Base-by-base conservation (phyloP, 2,329 filamentous ascomycete genomes). In the Emmonsiellopsis sp. region DNA sequence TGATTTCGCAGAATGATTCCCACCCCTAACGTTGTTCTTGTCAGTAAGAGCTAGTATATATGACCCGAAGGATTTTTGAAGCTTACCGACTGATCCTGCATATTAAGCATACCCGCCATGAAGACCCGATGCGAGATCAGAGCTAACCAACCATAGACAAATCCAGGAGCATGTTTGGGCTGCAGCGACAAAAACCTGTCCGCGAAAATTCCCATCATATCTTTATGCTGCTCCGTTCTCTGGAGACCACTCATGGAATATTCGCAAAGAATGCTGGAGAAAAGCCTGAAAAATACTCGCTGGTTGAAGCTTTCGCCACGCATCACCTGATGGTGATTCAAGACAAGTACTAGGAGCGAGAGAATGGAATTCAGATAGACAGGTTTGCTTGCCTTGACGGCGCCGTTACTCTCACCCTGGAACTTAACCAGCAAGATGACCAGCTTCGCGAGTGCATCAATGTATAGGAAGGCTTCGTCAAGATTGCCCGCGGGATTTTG, bases 241-340 rank as follows among this genome's bases (percentile, higher is more conserved):
- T 84, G 78, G 56, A 83, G 77, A 10, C 78, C 79, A 47, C 81
- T 74, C 46, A 74, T 65, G 31, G 81, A 77, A 53, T 92, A 79
- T 61, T 93, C 86, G 67, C 87, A 88, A 4, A 98, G 78, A 47
- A 96, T 78, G 63, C 86, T 80, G 0, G 89, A 92, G 65, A 96
- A 86, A 42, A 98, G 78, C 45, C 92, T 84, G 79, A 91, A 93
- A 76, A 96, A 97, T 32, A 94, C 84, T 57, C 89, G 85, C 65
- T 92, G 87, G 63, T 89, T 92, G 74, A 95, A 91, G 40, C 79
- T 80, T 52, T 95, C 90, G 3, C 84, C 86, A 45, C 86, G 83
- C 69, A 85, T 88, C 53, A 87, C 79, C 63, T 94, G 86, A 66
- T 97, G 89, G 61, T 93, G 84, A 67, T 88, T 92, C 56, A 96